phyloP scores from a whole-genome alignment of 225 moss, liverwort and hornwort genomes.

The Pseudisothecium myosuroides region DNA sequence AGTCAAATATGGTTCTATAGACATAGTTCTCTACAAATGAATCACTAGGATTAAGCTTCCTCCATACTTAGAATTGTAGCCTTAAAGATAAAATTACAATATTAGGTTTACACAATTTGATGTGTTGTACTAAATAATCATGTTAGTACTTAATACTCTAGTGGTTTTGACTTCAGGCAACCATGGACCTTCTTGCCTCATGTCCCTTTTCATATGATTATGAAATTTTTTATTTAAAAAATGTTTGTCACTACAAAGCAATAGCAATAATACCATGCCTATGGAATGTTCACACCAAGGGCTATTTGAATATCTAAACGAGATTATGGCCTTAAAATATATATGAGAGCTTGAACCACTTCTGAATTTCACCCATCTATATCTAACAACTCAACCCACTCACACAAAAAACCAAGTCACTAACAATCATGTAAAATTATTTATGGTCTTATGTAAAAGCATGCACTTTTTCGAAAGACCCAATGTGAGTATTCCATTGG shows the following conservation, averaged over 20 bases:
- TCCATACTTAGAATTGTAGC: not conserved
- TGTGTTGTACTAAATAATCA: no score
- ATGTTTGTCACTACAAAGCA: not conserved
- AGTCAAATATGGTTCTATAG: not conserved
- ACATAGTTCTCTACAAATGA: not conserved
- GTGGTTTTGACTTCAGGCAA: not conserved
- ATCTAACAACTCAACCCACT: not conserved
- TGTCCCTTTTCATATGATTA: not conserved
- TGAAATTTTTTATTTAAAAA: not conserved
- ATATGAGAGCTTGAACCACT: not conserved
- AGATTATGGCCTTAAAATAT: not conserved
- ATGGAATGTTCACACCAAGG: no score
- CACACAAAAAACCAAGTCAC: not conserved
- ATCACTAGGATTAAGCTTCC: not conserved
- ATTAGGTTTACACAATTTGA: not conserved
- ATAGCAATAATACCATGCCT: not conserved
- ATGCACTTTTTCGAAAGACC: not conserved
- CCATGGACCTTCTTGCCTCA: not conserved
- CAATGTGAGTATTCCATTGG: not conserved
- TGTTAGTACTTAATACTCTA: not conserved
- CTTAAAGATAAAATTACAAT: not conserved
- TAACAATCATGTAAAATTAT: not conserved
- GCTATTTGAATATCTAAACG: not conserved
- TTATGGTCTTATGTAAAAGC: not conserved
- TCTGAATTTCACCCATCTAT: not conserved